Conservation (phyloP, 495 filamentous ascomycete species). For the Xylaria nigripes region DNA sequence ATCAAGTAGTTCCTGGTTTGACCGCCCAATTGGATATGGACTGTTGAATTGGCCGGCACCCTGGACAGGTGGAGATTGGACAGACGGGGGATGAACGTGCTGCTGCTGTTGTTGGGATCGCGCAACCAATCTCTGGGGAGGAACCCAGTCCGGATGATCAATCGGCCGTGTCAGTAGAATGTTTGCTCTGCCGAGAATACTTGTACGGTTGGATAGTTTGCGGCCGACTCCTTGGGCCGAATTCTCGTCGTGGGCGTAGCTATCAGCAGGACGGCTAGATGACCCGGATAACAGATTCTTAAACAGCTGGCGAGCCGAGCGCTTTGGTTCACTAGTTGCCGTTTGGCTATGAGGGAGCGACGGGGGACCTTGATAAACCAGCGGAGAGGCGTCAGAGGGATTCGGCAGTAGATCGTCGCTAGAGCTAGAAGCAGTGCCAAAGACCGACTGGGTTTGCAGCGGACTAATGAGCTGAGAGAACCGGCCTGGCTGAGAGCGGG, state of each 20-base stretch:
- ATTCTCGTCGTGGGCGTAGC: slow-evolving; percentile 35
- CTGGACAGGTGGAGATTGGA: slow-evolving; percentile 1
- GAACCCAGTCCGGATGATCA: slow-evolving; percentile 34
- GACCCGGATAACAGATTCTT: slow-evolving; percentile 38
- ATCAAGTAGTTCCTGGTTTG: slow-evolving; percentile 32
- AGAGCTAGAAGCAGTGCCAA: slow-evolving; percentile 26
- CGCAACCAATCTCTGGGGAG: slow-evolving; percentile 30
- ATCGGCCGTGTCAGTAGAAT: slow-evolving; percentile 23
- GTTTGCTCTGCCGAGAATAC: slow-evolving; percentile 25
- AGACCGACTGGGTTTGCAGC: slow-evolving; percentile 19
- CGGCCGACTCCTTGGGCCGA: slow-evolving; percentile 30
- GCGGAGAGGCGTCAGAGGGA: slow-evolving; percentile 19
- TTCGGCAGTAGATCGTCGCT: slow-evolving; percentile 33
- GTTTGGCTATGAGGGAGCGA: slow-evolving; percentile 27
- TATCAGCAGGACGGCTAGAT: slow-evolving; percentile 27
- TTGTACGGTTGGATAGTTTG: slow-evolving; percentile 42
- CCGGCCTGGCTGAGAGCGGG: slow-evolving; percentile 29
- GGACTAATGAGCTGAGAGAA: slow-evolving; percentile 28
- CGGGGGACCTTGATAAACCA: slow-evolving; percentile 20
- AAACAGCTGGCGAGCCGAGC: slow-evolving; percentile 38
- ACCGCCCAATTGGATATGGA: slow-evolving; percentile 24
- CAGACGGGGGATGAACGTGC: background rate
- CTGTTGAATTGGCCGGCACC: slow-evolving; percentile 35
- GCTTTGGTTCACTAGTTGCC: slow-evolving; percentile 32
- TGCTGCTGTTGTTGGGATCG: slow-evolving; percentile 22